Evolutionary conservation across 495 filamentous ascomycete species (phyloP), one percentile per base, ranked within the genome.

Genomic region (Aspergillus leporis): DNA sequence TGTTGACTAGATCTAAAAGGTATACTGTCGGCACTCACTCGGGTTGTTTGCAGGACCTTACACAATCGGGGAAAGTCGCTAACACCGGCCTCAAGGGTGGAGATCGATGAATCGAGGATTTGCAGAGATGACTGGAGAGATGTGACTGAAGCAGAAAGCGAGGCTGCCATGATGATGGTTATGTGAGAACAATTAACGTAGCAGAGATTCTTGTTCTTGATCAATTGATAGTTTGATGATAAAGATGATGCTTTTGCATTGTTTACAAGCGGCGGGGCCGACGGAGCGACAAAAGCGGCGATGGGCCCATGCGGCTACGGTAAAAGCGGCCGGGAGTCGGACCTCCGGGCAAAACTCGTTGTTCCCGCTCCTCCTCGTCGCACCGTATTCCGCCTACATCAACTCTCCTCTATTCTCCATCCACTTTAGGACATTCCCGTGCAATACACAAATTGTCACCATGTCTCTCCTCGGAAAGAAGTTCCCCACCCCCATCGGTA

Each of bases 391-490:
- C 67, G 53, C 49, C 61, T 69, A 55, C 66, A 61, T 68, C 70
- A 67, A 72, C 70, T 62, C 52, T 5, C 66, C 66, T 56, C 62
- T 61, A 8, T 3, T 60, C 56, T 73, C 74, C 67, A 70, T 66
- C 60, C 63, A 68, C 43, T 53, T 28, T 48, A 52, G 61, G 59
- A 59, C 55, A 61, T 61, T 54, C 58, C 34, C 54, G 58, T 56
- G 45, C 18, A 60, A 47, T 40, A 38, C 51, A 54, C 63, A 18
- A 58, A 58, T 63, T 64, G 69, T 67, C 80, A 87, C 70, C 61
- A 92, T 93, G 90, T 83, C 85, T 79, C 80, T 90, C 76, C 82
- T 97, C 73, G 87, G 87, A 70, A 96, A 95, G 86, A 97, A 96
- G 83, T 98, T 93, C 81, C 90, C 89, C 66, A 83, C 86, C 63